phyloP scores from a whole-genome alignment of 106 monocot species.

The Allium sativum region DNA sequence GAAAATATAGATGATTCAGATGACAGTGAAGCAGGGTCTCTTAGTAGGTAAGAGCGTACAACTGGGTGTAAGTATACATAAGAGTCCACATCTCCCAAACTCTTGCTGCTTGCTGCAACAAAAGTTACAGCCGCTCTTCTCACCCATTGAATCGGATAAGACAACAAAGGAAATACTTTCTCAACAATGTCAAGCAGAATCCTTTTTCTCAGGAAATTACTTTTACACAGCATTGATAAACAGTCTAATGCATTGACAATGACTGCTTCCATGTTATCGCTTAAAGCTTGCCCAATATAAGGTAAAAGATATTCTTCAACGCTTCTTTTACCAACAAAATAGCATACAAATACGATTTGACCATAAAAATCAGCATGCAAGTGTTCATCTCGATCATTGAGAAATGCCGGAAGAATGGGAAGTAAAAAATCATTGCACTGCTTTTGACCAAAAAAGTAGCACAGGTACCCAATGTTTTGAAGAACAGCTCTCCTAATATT shows the following conservation, averaged over 20 bases:
- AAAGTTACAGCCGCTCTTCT: slow-evolving; percentile 60
- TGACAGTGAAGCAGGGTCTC: slow-evolving; percentile 63
- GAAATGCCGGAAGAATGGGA: slow-evolving; percentile 91
- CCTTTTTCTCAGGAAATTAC: slow-evolving; percentile 63
- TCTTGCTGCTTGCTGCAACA: slow-evolving; percentile 70
- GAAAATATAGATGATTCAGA: slow-evolving; percentile 53
- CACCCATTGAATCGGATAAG: slow-evolving; percentile 90
- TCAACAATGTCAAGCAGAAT: slow-evolving; percentile 78
- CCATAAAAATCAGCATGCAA: slow-evolving; percentile 75
- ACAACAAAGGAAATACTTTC: slow-evolving; percentile 65
- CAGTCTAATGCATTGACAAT: slow-evolving; percentile 88
- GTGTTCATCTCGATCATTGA: slow-evolving; percentile 93
- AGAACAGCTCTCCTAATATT: slow-evolving; percentile 87
- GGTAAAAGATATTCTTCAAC: slow-evolving; percentile 95
- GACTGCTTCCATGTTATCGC: slow-evolving; percentile 75
- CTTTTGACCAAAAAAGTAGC: slow-evolving; percentile 87
- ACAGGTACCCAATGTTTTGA: slow-evolving; percentile 70
- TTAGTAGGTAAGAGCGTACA: slow-evolving; percentile 65
- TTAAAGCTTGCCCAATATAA: slow-evolving; percentile 88
- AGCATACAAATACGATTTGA: slow-evolving; percentile 84
- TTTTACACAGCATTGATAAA: slow-evolving; percentile 73
- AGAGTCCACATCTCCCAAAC: slow-evolving; percentile 77
- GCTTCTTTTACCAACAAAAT: slow-evolving; percentile 85
- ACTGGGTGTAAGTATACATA: slow-evolving; percentile 77
- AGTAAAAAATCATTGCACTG: slow-evolving; percentile 93